Conservation (phyloP, 495 filamentous ascomycete species). For the Usnea hakonensis region DNA sequence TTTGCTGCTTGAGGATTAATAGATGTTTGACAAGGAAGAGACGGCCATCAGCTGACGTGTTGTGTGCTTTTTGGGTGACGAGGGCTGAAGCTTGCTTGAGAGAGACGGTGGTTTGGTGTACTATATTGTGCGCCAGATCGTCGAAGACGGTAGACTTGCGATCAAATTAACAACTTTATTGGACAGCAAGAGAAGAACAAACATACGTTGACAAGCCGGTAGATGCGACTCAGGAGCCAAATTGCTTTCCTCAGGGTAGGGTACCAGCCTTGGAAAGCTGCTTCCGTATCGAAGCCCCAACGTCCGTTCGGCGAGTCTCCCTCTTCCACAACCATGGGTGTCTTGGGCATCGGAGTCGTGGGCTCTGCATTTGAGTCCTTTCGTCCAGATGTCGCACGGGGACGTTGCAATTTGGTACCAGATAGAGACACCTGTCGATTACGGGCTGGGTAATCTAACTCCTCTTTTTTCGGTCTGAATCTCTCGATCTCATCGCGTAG, state of each 20-base stretch:
- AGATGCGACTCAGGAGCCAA: conserved; percentile 76
- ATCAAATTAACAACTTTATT: not conserved
- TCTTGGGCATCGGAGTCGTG: conserved; percentile 43
- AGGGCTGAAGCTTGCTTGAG: conserved; percentile 45
- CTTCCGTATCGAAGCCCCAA: conserved; percentile 48
- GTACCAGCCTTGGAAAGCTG: conserved; percentile 47
- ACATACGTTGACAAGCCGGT: conserved; percentile 72
- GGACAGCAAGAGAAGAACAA: conserved; percentile 24
- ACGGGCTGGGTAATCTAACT: conserved; percentile 57
- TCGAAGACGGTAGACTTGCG: conserved; percentile 63
- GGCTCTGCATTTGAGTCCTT: conserved; percentile 38
- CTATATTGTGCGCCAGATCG: conserved; percentile 68
- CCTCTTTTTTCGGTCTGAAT: conserved; percentile 60
- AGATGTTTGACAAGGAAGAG: conserved; percentile 90
- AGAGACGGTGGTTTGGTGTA: conserved; percentile 64
- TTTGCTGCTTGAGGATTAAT: conserved; percentile 81
- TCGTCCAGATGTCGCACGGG: conserved; percentile 34
- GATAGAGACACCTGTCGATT: conserved; percentile 42
- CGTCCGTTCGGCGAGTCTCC: conserved; percentile 40
- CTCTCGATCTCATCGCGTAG: conserved; percentile 62
- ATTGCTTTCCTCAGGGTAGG: conserved; percentile 70
- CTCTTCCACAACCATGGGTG: conserved; percentile 43
- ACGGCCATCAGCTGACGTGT: conserved; percentile 55
- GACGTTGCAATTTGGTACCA: conserved; percentile 37
- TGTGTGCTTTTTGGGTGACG: conserved; percentile 45